Evolutionary conservation across 148 eudicot genomes (phyloP).

Genomic region (Vaccinium corymbosum): DNA sequence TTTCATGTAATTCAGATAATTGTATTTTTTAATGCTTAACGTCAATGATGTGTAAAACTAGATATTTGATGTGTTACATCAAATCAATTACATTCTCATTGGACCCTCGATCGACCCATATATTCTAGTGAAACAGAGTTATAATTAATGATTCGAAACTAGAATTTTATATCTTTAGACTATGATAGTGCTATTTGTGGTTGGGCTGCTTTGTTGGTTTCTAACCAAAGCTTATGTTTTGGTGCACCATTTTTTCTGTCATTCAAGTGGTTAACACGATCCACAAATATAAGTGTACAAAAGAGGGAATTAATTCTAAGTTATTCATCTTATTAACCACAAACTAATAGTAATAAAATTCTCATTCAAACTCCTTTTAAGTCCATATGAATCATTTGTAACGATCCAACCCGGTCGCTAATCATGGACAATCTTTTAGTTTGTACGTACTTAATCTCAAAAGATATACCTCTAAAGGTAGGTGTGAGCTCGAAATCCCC

Average conservation of each 20-base stretch:
- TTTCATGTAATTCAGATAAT: background rate
- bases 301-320: background rate
- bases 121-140: background rate
- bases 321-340: background rate
- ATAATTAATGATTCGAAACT: background rate
- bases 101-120: constrained; percentile 12
- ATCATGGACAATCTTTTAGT: too few species aligned
- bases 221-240: background rate
- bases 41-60: background rate
- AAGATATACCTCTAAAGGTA: background rate
- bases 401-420: too few species aligned
- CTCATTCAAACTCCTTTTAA: background rate
- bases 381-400: too few species aligned
- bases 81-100: constrained; percentile 16
- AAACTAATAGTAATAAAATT: background rate
- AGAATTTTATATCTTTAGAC: background rate
- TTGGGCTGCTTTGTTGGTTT: background rate
- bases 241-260: background rate
- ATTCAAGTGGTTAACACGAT: background rate
- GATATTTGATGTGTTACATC: constrained; percentile 10
- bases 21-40: background rate
- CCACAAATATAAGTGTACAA: background rate
- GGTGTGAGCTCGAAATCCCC: background rate
- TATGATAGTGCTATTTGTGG: background rate
- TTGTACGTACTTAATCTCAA: too few species aligned